phyloP scores from a whole-genome alignment of 345 rosid genomes.

The Anacardium occidentale region DNA sequence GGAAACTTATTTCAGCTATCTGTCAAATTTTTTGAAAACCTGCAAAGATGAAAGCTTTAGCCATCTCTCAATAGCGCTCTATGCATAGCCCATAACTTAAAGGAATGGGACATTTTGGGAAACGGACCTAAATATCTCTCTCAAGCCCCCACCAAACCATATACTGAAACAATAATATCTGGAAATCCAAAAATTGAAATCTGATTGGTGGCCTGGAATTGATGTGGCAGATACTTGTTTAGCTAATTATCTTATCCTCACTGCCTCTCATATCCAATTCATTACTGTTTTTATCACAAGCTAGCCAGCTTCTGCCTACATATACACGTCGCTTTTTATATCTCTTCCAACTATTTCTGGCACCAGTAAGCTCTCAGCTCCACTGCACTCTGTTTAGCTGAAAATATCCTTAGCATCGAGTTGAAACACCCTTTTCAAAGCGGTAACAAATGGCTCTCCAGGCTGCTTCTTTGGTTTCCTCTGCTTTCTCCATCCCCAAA shows the following conservation, averaged over 20 bases:
- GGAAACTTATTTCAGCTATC: no score
- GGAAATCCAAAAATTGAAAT: constrained; percentile 53
- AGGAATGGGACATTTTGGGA: constrained; percentile 21
- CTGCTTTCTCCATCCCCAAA: constrained; percentile 54
- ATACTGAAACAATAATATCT: background rate
- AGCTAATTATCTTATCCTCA: constrained; percentile 55
- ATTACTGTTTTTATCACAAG: background rate
- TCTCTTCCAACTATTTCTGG: constrained; percentile 18
- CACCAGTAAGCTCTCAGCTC: background rate
- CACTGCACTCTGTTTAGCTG: background rate
- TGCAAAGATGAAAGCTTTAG: background rate
- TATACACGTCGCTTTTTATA: constrained; percentile 18
- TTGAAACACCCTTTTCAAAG: background rate
- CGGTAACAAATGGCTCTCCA: constrained; percentile 57
- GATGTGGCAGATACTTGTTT: constrained; percentile 47
- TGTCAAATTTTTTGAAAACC: background rate
- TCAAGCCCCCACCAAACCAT: constrained; percentile 10
- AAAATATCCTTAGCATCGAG: background rate
- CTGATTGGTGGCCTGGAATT: constrained; percentile 51
- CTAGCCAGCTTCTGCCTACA: constrained; percentile 18
- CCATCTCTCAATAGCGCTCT: no score
- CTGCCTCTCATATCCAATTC: constrained; percentile 28
- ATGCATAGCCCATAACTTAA: constrained; percentile 27
- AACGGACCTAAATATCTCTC: constrained; percentile 36
- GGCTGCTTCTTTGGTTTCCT: constrained; percentile 72